These are phyloP conservation scores for Monosporascus sp. DNA, from an alignment of 2,329 filamentous ascomycete species.

Conservation along the genomic window DNA sequence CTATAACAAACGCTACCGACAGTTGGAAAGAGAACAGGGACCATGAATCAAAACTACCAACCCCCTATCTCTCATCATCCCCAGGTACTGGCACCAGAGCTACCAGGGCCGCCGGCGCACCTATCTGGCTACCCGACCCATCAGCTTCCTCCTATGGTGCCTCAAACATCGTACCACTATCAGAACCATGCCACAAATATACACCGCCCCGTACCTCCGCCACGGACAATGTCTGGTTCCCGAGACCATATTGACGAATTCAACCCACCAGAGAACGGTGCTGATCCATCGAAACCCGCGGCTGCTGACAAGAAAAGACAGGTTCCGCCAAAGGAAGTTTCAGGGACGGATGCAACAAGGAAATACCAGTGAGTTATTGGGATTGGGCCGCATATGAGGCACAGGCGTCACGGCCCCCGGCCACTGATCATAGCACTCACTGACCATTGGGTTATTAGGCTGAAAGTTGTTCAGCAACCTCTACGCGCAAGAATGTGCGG, in stretches of 20 bases:
- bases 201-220: constrained; percentile 25
- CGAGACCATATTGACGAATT: constrained; percentile 21
- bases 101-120: neutral
- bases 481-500: constrained; percentile 95
- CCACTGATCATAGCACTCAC: constrained; percentile 6
- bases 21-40: neutral
- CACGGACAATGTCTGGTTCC: constrained; percentile 21
- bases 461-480: constrained; percentile 85
- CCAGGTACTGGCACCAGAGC: neutral
- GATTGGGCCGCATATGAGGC: neutral
- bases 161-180: constrained; percentile 15
- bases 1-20: neutral
- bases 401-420: neutral
- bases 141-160: neutral
- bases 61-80: neutral
- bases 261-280: constrained; percentile 20
- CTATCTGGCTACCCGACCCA: neutral
- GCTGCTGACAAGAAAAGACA: constrained; percentile 18
- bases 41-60: neutral
- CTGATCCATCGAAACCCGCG: constrained; percentile 18
- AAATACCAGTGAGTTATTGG: constrained; percentile 22
- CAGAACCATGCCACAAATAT: constrained; percentile 23
- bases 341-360: constrained; percentile 21
- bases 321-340: constrained; percentile 17
- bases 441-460: constrained; percentile 35